Percentiles rank a stretch among this genome's conserved stretches.
These are phyloP conservation scores for Dryas integrifolia DNA, from an alignment of 331 rosid species.

Conservation along the genomic window DNA sequence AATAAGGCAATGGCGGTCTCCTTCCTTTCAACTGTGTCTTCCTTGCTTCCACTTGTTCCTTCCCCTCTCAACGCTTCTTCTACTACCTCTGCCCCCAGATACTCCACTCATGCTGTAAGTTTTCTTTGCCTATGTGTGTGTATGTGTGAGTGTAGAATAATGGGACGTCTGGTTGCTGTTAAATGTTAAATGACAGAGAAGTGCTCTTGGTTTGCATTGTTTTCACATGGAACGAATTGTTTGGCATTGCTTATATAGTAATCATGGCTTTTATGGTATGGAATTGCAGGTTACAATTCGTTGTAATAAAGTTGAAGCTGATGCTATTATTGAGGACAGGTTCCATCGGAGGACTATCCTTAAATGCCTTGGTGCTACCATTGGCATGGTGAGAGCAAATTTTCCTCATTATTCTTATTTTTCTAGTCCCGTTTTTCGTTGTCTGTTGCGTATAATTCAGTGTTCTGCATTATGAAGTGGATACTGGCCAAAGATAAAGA, in stretches of 20 bases:
- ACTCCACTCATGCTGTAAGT: constrained; percentile 55
- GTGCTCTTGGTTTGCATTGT: neutral
- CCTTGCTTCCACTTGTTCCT: constrained; percentile 45
- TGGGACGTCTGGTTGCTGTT: constrained; percentile 1
- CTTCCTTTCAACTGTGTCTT: constrained; percentile 60
- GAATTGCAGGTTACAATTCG: constrained; percentile 51
- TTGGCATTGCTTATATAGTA: constrained; percentile 8
- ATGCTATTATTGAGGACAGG: constrained; percentile 32
- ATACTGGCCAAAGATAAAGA: neutral
- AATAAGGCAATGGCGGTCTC: constrained; percentile 62
- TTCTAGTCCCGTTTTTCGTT: too few species aligned
- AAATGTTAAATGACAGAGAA: neutral
- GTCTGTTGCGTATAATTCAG: neutral
- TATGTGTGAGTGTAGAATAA: neutral
- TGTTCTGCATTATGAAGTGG: neutral
- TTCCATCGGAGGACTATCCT: constrained; percentile 67
- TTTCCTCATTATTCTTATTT: neutral
- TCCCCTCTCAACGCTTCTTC: constrained; percentile 25
- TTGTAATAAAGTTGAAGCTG: constrained; percentile 45
- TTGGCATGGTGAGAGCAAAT: constrained; percentile 68
- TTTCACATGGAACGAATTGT: neutral
- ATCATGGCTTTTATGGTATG: constrained; percentile 8
- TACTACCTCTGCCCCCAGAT: constrained; percentile 28
- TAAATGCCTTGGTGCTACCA: constrained; percentile 56
- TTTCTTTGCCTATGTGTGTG: neutral